Evolutionary conservation across 2,329 filamentous ascomycete species (phyloP).

Genomic region (Blastomyces emzantsi): DNA sequence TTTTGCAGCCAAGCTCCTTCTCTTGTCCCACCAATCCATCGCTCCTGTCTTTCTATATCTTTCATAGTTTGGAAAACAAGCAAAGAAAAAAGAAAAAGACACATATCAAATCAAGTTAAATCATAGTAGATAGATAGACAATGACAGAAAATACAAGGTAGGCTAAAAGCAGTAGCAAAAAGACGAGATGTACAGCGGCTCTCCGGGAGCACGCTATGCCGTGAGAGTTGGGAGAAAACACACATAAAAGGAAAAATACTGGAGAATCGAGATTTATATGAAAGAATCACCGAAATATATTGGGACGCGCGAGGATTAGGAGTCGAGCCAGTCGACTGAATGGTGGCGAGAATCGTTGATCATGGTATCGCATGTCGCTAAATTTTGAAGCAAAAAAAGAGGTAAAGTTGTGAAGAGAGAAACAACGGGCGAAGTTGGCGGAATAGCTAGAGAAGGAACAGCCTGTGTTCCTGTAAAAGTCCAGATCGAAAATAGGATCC

Average conservation of each 20-base stretch:
- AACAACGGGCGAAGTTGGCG: background rate
- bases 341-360: background rate
- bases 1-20: background rate
- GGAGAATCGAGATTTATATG: background rate
- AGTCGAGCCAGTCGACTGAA: conserved; percentile 4
- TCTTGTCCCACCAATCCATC: background rate
- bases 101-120: background rate
- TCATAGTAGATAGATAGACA: background rate
- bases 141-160: background rate
- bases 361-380: background rate
- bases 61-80: background rate
- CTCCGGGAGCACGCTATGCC: background rate
- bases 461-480: background rate
- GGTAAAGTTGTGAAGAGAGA: background rate
- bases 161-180: background rate
- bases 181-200: background rate
- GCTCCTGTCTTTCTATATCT: background rate
- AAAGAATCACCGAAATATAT: background rate
- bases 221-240: background rate
- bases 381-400: background rate
- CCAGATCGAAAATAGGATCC: background rate
- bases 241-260: background rate
- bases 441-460: background rate
- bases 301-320: background rate
- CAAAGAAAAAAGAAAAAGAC: background rate